Conservation (phyloP, 306 rosid species). For the Cucumis melo region DNA sequence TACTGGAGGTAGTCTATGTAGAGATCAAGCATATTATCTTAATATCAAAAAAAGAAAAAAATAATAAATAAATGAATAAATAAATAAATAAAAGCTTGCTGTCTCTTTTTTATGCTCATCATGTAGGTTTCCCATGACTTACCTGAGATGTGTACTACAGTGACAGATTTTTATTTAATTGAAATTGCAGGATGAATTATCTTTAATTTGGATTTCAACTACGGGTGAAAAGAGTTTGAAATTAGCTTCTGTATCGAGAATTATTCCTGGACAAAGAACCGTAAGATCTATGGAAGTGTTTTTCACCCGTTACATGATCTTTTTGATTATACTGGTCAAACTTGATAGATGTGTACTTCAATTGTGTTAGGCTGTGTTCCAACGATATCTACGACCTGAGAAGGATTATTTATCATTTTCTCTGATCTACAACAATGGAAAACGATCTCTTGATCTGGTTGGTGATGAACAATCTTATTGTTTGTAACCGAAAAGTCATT, state of each 20-base stretch:
- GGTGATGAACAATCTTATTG: constrained; percentile 20
- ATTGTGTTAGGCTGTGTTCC: constrained; percentile 21
- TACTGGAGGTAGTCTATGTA: background rate
- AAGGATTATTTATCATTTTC: constrained; percentile 22
- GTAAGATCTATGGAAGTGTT: constrained; percentile 15
- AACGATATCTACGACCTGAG: constrained; percentile 18
- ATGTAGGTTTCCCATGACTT: constrained; percentile 1
- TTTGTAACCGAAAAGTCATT: background rate
- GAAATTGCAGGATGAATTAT: constrained; percentile 62
- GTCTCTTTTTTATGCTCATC: constrained; percentile 7
- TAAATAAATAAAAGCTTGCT: background rate
- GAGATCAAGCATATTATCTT: constrained; percentile 3
- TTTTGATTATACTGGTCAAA: background rate
- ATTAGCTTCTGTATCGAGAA: constrained; percentile 70
- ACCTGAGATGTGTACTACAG: background rate
- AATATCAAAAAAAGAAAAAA: too few species aligned
- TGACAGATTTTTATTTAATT: background rate
- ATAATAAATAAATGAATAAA: too few species aligned
- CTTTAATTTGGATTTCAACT: constrained; percentile 82
- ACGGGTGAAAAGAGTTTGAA: constrained; percentile 77
- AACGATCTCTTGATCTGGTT: constrained; percentile 35
- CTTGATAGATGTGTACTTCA: background rate
- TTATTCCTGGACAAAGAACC: constrained; percentile 93
- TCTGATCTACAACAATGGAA: constrained; percentile 22
- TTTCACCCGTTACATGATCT: background rate